A percentile compares a stretch with the other conserved stretches of the same genome.
phyloP scores from a whole-genome alignment of 164 flowering plant genomes.

The Vitis cinerea region DNA sequence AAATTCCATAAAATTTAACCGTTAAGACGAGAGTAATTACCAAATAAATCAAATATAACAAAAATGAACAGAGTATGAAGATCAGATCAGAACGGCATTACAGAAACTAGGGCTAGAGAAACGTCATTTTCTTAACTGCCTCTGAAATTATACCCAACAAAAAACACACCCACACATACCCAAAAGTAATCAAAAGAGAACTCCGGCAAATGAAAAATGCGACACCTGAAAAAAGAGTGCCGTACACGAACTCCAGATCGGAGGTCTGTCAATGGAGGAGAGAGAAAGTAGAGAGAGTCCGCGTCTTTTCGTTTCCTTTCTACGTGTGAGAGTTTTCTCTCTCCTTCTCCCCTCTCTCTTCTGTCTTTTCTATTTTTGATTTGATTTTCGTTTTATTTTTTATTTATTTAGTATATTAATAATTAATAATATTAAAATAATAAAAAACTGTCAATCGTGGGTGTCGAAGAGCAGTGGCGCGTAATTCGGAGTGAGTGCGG shows the following conservation, averaged over 20 bases:
- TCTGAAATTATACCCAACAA: background rate
- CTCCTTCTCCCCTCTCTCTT: background rate
- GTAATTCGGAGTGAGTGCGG: slow-evolving; percentile 2
- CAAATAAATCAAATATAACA: background rate
- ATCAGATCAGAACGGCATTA: slow-evolving; percentile 32
- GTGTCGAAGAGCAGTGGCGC: slow-evolving; percentile 9
- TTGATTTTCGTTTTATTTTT: background rate
- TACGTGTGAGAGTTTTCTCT: background rate
- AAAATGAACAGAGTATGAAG: slow-evolving; percentile 15
- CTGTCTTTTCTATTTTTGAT: background rate
- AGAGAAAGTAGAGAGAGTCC: slow-evolving; percentile 17
- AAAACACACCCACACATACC: too few species aligned
- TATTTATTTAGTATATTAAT: background rate
- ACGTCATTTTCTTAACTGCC: slow-evolving; percentile 14
- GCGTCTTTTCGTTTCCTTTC: slow-evolving; percentile 13
- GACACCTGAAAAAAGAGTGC: slow-evolving; percentile 5
- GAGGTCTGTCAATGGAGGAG: slow-evolving; percentile 12
- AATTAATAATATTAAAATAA: too few species aligned
- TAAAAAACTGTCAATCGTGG: background rate
- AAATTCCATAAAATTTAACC: background rate
- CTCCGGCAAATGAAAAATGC: background rate
- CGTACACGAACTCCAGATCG: background rate
- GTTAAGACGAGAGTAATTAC: background rate
- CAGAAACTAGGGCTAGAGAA: slow-evolving; percentile 27
- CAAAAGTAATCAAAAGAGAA: too few species aligned